These are phyloP conservation scores for Paraphaeosphaeria minitans DNA, from an alignment of 2,329 filamentous ascomycete species.

Conservation along the genomic window DNA sequence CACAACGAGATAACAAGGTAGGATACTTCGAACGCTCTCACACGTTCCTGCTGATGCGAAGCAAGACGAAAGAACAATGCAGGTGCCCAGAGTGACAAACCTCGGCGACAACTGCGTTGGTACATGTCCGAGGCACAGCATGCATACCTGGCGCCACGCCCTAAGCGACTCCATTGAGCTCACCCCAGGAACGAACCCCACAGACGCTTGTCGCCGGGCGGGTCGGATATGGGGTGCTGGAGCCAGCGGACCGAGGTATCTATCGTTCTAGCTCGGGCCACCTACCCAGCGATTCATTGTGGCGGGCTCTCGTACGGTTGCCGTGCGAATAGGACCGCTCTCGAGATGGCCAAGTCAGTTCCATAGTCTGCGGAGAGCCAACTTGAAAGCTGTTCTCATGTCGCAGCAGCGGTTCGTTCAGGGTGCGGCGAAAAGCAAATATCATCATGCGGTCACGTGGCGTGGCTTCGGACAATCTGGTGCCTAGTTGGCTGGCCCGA, in stretches of 20 bases:
- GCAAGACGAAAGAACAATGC: neutral
- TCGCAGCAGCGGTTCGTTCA: neutral
- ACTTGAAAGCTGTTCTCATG: neutral
- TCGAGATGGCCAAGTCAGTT: neutral
- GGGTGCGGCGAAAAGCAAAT: neutral
- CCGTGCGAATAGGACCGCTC: neutral
- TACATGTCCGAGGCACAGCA: neutral
- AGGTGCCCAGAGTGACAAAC: neutral
- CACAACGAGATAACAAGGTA: neutral
- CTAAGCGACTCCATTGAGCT: neutral
- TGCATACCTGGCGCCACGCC: neutral
- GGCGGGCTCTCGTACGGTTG: neutral
- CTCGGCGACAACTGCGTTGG: neutral
- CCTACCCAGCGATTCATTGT: neutral
- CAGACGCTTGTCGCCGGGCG: neutral
- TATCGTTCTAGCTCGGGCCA: neutral
- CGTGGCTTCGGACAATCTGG: neutral
- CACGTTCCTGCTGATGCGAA: neutral
- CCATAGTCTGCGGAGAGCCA: neutral
- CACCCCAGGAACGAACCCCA: neutral
- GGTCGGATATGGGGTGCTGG: neutral
- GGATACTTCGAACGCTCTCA: neutral
- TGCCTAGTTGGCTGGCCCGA: neutral
- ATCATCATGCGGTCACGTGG: neutral
- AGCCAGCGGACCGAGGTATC: constrained; percentile 1